phyloP scores from a whole-genome alignment of 345 rosid species.

The Brassica nigra region DNA sequence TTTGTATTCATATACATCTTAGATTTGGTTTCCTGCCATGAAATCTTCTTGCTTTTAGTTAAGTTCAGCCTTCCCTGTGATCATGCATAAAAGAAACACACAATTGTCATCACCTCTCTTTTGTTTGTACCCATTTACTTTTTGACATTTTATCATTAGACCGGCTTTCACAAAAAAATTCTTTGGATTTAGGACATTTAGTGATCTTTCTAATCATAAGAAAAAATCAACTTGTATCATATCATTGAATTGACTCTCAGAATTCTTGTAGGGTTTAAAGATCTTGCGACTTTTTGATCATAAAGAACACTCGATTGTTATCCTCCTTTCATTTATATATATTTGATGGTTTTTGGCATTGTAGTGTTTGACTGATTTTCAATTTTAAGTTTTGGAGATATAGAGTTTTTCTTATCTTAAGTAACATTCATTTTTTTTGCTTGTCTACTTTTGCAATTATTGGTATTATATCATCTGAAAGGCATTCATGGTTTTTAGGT shows the following conservation, averaged over 20 bases:
- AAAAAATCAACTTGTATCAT: neutral
- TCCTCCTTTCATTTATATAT: neutral
- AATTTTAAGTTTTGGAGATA: neutral
- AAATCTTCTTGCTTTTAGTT: neutral
- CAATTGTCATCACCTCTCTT: neutral
- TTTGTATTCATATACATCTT: neutral
- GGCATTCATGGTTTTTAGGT: neutral
- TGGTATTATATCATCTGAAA: neutral
- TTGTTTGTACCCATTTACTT: neutral
- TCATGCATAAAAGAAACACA: neutral
- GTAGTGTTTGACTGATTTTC: neutral
- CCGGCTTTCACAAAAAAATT: neutral
- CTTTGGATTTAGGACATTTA: neutral
- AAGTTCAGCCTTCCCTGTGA: neutral
- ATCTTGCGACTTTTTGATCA: neutral
- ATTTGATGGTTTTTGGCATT: neutral
- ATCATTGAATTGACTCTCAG: neutral
- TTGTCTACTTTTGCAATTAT: neutral
- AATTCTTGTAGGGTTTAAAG: neutral
- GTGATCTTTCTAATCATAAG: neutral
- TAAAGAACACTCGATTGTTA: neutral
- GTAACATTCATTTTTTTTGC: neutral
- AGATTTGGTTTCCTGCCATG: slow-evolving; percentile 5
- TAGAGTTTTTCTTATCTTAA: neutral
- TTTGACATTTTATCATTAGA: neutral